phyloP scores from a whole-genome alignment of 2,329 filamentous ascomycete genomes.

The Podosphaera xanthii region DNA sequence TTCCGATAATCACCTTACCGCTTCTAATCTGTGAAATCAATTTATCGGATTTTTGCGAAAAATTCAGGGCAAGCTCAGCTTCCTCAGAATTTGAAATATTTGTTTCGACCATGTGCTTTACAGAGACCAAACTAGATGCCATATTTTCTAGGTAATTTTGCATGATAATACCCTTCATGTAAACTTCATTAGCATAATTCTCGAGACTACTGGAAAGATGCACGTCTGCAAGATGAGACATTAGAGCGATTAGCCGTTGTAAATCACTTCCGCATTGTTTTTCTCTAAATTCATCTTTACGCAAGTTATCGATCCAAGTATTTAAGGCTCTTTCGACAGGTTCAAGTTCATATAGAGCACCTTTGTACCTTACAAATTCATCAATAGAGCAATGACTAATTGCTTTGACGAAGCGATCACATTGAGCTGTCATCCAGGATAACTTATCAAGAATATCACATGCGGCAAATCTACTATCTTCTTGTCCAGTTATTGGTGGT shows the following conservation, averaged over 20 bases:
- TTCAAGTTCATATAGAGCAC: constrained; percentile 67
- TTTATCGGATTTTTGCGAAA: constrained; percentile 46
- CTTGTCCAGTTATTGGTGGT: constrained; percentile 39
- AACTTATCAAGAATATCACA: constrained; percentile 72
- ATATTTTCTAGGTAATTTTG: constrained; percentile 66
- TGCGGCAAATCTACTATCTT: constrained; percentile 58
- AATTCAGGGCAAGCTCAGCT: constrained; percentile 42
- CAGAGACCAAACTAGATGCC: constrained; percentile 40
- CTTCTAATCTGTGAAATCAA: constrained; percentile 57
- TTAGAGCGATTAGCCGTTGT: constrained; percentile 61
- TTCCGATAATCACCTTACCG: constrained; percentile 61
- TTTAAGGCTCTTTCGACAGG: constrained; percentile 80
- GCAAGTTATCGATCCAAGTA: constrained; percentile 63
- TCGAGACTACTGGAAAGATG: constrained; percentile 49
- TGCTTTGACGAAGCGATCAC: constrained; percentile 59
- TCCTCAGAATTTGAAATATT: constrained; percentile 33
- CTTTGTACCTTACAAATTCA: constrained; percentile 57
- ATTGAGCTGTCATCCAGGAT: constrained; percentile 62
- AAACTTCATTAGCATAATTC: constrained; percentile 54
- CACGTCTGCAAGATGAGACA: constrained; percentile 67
- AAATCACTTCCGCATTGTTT: constrained; percentile 62
- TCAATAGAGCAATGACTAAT: constrained; percentile 58
- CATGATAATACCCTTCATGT: constrained; percentile 54
- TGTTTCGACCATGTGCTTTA: constrained; percentile 42
- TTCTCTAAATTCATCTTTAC: constrained; percentile 68